A percentile compares a stretch with the other conserved stretches of the same genome.
Conservation (phyloP, 2,329 filamentous ascomycete species). For the Stachybotrys elegans region DNA sequence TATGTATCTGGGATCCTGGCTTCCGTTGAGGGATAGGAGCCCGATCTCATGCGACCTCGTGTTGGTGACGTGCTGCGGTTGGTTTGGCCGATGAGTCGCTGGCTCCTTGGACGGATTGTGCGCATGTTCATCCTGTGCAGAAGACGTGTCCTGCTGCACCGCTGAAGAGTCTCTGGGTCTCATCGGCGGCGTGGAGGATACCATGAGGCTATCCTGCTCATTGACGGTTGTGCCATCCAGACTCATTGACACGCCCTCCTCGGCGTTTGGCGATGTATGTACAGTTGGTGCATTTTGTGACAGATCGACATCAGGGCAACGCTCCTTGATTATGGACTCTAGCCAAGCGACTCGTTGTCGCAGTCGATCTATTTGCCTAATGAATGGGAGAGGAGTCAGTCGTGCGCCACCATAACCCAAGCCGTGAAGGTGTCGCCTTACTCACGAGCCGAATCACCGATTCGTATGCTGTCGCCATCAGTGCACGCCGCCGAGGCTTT, state of each 20-base stretch:
- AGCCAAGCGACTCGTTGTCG: constrained; percentile 39
- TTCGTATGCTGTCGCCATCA: constrained; percentile 36
- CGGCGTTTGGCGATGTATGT: no score
- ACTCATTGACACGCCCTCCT: no score
- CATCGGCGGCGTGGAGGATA: neutral
- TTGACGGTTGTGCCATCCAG: neutral
- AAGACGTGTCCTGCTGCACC: no score
- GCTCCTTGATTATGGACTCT: constrained; percentile 35
- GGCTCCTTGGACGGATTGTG: neutral
- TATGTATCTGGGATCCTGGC: constrained; percentile 44
- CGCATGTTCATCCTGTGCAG: no score
- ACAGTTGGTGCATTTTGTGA: constrained; percentile 8
- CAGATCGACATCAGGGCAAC: constrained; percentile 37
- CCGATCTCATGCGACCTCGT: constrained; percentile 46
- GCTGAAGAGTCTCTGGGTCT: no score
- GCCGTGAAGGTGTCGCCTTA: constrained; percentile 16
- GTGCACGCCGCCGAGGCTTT: constrained; percentile 35
- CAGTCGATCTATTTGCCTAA: constrained; percentile 27
- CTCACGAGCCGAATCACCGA: constrained; percentile 36
- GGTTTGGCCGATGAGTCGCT: constrained; percentile 4
- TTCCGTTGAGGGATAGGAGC: constrained; percentile 42
- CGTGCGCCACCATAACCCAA: neutral
- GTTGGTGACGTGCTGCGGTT: constrained; percentile 11
- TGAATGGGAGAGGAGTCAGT: neutral
- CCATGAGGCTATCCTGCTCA: neutral